These are phyloP conservation scores for Corymbia maculata DNA, from an alignment of 345 rosid species.

Conservation along the genomic window DNA sequence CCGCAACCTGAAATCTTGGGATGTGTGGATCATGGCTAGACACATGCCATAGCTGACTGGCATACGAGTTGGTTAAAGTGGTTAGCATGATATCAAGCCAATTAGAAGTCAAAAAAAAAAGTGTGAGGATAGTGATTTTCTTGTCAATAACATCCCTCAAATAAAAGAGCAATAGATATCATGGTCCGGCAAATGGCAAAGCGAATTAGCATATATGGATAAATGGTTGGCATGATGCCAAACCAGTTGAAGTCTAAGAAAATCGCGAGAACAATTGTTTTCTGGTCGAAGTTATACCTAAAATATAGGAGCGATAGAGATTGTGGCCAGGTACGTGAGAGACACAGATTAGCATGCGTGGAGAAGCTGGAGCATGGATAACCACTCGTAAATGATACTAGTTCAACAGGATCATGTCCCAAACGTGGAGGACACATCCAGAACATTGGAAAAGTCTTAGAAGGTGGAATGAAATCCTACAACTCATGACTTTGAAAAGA, in stretches of 20 bases:
- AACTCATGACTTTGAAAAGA: neutral
- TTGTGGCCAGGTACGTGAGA: rapidly evolving
- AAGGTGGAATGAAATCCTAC: neutral
- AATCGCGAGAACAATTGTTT: neutral
- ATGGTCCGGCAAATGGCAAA: neutral
- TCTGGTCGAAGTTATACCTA: neutral
- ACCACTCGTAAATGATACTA: rapidly evolving
- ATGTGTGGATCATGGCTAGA: neutral
- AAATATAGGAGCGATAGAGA: neutral
- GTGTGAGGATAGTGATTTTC: neutral
- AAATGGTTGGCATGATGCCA: neutral
- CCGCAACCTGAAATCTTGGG: rapidly evolving
- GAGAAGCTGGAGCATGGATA: neutral
- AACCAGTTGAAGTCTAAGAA: neutral
- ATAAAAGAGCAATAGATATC: neutral
- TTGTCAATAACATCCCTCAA: neutral
- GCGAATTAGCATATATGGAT: neutral
- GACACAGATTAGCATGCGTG: neutral
- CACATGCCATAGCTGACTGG: neutral
- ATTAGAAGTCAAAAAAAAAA: neutral
- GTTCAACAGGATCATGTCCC: neutral
- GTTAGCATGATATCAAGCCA: neutral
- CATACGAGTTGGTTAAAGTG: neutral
- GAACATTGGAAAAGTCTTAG: neutral
- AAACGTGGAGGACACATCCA: neutral